Evolutionary conservation across 2,329 filamentous ascomycete genomes (phyloP).

Genomic region (Colletotrichum costaricense): DNA sequence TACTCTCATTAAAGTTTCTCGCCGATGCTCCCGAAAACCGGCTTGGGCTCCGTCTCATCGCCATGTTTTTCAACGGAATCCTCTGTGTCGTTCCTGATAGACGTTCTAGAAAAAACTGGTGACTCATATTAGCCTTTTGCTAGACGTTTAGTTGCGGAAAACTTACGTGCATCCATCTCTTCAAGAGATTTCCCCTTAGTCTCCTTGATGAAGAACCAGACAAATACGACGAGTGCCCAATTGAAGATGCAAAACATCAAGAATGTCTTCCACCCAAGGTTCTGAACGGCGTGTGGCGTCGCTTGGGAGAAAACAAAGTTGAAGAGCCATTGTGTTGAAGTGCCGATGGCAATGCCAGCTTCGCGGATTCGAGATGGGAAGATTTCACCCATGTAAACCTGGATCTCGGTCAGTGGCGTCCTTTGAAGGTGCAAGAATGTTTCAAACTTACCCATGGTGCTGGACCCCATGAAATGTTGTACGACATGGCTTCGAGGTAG

Average conservation of each 20-base stretch:
- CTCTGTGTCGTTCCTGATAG: background rate
- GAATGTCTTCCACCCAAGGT: constrained; percentile 60
- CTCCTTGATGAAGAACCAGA: constrained; percentile 56
- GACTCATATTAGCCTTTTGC: accelerated
- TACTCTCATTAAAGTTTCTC: background rate
- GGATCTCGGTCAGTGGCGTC: background rate
- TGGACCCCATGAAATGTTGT: constrained; percentile 64
- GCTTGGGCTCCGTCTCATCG: background rate
- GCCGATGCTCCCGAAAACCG: background rate
- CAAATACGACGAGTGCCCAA: constrained; percentile 55
- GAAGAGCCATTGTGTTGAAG: constrained; percentile 62
- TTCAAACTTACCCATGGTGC: constrained; percentile 55
- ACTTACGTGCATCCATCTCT: constrained; percentile 49
- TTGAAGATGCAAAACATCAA: constrained; percentile 63
- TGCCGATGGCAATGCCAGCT: constrained; percentile 60
- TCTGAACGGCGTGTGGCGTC: constrained; percentile 59
- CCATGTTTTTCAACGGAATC: background rate
- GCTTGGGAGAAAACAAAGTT: constrained; percentile 61
- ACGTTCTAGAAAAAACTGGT: background rate
- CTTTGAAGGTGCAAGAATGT: too few species aligned
- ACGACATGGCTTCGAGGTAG: constrained; percentile 61
- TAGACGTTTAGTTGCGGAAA: too few species aligned
- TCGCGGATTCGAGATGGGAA: constrained; percentile 64
- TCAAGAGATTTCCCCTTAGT: constrained; percentile 56
- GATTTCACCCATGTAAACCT: constrained; percentile 60